phyloP scores from a whole-genome alignment of 2,329 filamentous ascomycete species.

The Nemania sp. region DNA sequence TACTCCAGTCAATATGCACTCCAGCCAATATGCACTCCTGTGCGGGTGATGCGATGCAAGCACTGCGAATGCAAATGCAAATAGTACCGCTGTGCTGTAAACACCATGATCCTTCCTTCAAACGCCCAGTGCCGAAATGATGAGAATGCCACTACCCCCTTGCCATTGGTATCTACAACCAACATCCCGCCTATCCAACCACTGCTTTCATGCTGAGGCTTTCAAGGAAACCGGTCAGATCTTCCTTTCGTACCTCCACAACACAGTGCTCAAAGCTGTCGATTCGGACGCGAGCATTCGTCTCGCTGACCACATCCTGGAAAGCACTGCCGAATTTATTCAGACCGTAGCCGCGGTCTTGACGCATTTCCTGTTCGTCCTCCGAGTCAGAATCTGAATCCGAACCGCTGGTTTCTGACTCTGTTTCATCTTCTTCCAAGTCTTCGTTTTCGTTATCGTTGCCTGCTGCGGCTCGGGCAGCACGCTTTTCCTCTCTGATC shows the following conservation, averaged over 20 bases:
- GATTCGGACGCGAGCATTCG: constrained; percentile 83
- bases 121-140: constrained; percentile 10
- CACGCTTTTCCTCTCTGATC: constrained; percentile 63
- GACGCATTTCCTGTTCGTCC: constrained; percentile 55
- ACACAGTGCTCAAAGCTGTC: constrained; percentile 98
- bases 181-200: constrained; percentile 54
- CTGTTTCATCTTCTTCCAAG: constrained; percentile 51
- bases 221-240: constrained; percentile 87
- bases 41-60: constrained; percentile 12
- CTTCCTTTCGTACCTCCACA: constrained; percentile 96
- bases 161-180: background rate
- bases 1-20: constrained; percentile 5
- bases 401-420: constrained; percentile 57
- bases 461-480: constrained; percentile 55
- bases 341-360: constrained; percentile 69
- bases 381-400: constrained; percentile 48
- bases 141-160: constrained; percentile 5
- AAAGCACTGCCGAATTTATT: constrained; percentile 96
- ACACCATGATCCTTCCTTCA: constrained; percentile 22
- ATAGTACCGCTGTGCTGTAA: constrained; percentile 11
- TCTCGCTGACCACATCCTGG: constrained; percentile 91
- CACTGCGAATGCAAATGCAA: constrained; percentile 17
- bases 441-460: constrained; percentile 50
- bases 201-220: constrained; percentile 89
- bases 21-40: constrained; percentile 9